Conservation (phyloP, 2,329 filamentous ascomycete genomes). For the Aspergillus awamori region DNA sequence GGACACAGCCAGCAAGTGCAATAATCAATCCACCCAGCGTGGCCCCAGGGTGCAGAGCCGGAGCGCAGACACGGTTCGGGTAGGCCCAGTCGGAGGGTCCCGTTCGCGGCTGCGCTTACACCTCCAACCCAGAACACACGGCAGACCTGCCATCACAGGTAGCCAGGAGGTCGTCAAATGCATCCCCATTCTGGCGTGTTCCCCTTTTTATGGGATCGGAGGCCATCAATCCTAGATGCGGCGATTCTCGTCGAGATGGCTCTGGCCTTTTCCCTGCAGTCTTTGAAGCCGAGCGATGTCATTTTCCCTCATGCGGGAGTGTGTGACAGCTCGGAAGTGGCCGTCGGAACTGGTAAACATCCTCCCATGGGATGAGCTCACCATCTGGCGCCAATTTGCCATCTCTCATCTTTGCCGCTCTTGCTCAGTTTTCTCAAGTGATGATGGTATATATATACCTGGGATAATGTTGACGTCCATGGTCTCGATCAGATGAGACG, state of each 20-base stretch:
- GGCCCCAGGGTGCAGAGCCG: slow-evolving; percentile 16
- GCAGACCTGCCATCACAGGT: slow-evolving; percentile 11
- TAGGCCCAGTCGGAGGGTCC: slow-evolving; percentile 24
- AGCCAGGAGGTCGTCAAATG: background rate
- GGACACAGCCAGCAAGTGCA: background rate
- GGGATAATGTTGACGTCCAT: background rate
- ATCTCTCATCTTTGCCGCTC: background rate
- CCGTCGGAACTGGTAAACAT: background rate
- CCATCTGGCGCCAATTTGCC: background rate
- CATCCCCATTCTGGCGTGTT: background rate
- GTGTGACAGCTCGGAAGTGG: background rate
- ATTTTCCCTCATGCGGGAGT: background rate
- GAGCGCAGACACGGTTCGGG: slow-evolving; percentile 20
- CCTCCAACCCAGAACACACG: slow-evolving; percentile 18
- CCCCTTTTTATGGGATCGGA: background rate
- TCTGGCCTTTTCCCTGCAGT: background rate
- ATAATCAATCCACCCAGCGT: background rate
- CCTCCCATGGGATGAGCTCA: background rate
- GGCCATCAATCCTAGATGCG: background rate
- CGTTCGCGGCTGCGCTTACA: slow-evolving; percentile 29
- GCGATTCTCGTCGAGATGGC: background rate
- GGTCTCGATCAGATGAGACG: background rate
- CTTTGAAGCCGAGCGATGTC: background rate
- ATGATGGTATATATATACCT: background rate
- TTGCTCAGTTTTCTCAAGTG: background rate